Evolutionary conservation across 1,284 basidiomycete species (phyloP), one percentile per base, ranked within the genome.

Genomic region (Mrakiaceae sp.): DNA sequence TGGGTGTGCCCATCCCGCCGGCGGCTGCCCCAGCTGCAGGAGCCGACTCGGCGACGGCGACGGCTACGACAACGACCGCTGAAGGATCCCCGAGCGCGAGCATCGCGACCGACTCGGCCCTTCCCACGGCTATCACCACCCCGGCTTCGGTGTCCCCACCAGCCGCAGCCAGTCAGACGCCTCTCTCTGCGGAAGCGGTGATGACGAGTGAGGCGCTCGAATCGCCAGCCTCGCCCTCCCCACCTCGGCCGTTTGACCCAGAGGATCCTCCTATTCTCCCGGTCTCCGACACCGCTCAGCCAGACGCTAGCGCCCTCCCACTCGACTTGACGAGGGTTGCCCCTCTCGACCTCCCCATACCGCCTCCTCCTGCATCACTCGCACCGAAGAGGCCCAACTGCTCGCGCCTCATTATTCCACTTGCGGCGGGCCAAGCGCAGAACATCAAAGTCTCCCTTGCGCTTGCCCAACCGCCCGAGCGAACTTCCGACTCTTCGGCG

Each of bases 1-100:
- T 81, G 0, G 79, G 79, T 3, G 73, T 79, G 0, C 67, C 70
- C 12, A 68, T 71, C 7, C 70, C 72, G 1, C 66, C 66, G 5
- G 62, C 64, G 27, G 49, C 66, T 10, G 56, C 60, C 14, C 58
- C 52, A 12, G 42, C 47, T 7, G 40, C 58, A 5, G 49, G 44
- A n/a, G 7, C 53, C 39, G 40, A 44, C 44, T 9, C 61, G 5
- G 4, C 53, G 8, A 50, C 52, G 10, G 53, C 12, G 11, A 5
- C 53, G 7, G 43, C 40, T 8, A 40, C 53, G 16, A 40, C 52
- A 44, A 27, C 5, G 16, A 12, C 56, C 9, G 40, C 14, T 40
- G 14, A 14, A 8, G 39, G 8, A 8, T 40, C 56, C 3, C 16
- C 27, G 53, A 55, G 10, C 48, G 9, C 48, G 48, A n/a, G n/a